phyloP scores from a whole-genome alignment of 805 yeast genomes.

The Helenozyma baotianmanensis region DNA sequence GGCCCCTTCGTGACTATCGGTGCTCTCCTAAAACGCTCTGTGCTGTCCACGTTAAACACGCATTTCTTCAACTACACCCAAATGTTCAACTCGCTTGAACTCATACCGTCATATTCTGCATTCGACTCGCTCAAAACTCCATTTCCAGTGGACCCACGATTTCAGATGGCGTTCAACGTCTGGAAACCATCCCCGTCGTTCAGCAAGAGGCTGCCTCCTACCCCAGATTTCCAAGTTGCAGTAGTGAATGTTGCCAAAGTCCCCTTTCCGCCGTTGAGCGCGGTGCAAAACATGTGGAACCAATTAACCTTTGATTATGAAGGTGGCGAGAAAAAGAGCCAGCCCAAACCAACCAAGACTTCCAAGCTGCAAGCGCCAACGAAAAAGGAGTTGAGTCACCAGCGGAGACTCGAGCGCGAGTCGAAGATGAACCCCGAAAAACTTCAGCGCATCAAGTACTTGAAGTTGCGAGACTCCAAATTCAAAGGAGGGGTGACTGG shows the following conservation, averaged over 20 bases:
- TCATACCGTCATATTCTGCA: slow-evolving; percentile 15
- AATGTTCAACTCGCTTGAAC: slow-evolving; percentile 19
- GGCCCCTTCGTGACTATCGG: neutral
- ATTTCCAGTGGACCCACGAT: slow-evolving; percentile 8
- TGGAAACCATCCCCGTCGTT: slow-evolving; percentile 82
- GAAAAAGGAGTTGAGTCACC: slow-evolving; percentile 22
- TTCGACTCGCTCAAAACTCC: slow-evolving; percentile 8
- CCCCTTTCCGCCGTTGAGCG: slow-evolving; percentile 44
- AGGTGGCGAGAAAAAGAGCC: neutral
- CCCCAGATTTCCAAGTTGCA: slow-evolving; percentile 71
- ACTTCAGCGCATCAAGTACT: slow-evolving; percentile 23
- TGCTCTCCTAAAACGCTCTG: neutral
- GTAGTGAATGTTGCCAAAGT: slow-evolving; percentile 46
- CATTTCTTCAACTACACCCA: slow-evolving; percentile 25
- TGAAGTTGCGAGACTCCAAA: slow-evolving; percentile 31
- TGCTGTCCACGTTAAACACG: too few species aligned
- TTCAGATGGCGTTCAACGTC: slow-evolving; percentile 52
- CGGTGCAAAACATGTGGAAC: slow-evolving; percentile 32
- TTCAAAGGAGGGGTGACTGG: slow-evolving; percentile 48
- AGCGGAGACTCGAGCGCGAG: slow-evolving; percentile 24
- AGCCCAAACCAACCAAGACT: slow-evolving; percentile 1
- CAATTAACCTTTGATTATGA: slow-evolving; percentile 1
- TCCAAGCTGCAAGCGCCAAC: slow-evolving; percentile 14
- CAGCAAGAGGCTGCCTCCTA: slow-evolving; percentile 63
- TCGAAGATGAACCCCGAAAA: slow-evolving; percentile 21